Evolutionary conservation across 2,329 filamentous ascomycete species (phyloP).

Genomic region (Sporothrix phasma): DNA sequence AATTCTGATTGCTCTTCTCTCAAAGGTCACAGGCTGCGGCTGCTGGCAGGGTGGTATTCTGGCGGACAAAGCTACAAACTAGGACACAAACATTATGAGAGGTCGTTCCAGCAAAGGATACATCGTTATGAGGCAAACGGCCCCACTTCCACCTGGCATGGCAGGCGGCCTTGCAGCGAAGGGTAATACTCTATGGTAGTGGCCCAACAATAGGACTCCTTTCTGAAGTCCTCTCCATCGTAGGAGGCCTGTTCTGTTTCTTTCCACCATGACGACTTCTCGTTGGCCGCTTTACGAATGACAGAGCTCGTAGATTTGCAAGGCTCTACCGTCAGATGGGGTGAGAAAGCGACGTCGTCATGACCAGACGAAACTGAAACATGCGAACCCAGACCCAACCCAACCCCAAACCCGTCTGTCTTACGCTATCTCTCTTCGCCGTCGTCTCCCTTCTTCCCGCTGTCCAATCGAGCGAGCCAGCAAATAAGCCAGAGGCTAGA

Average conservation of each 20-base stretch:
- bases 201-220: background rate
- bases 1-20: background rate
- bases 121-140: background rate
- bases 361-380: too few species aligned
- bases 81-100: background rate
- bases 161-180: background rate
- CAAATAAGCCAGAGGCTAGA: too few species aligned
- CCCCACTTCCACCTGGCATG: background rate
- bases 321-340: background rate
- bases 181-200: background rate
- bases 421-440: too few species aligned
- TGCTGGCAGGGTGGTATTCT: background rate
- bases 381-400: too few species aligned
- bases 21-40: background rate
- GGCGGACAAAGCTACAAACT: background rate
- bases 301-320: background rate
- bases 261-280: background rate
- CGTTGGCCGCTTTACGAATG: constrained; percentile 1
- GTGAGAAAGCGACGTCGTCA: too few species aligned
- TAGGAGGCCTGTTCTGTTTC: background rate
- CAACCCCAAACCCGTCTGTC: too few species aligned
- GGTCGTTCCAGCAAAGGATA: background rate
- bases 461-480: too few species aligned
- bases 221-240: background rate
- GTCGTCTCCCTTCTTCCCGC: too few species aligned